A percentile compares a stretch with the other conserved stretches of the same genome.
These are phyloP conservation scores for Nakazawaea holstii DNA, from an alignment of 805 yeast species.

Conservation along the genomic window DNA sequence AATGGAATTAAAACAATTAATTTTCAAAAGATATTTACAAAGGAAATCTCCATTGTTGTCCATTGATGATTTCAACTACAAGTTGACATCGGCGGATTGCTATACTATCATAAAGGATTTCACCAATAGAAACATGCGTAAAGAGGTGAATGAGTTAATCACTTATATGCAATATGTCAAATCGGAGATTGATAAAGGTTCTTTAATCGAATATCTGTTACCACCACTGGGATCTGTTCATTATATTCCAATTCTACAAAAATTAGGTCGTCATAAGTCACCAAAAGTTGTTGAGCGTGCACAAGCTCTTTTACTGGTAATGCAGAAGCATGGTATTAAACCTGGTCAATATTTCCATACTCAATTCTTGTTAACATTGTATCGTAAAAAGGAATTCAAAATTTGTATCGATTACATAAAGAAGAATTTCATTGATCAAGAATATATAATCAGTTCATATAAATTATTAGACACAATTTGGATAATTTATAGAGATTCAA, in stretches of 20 bases:
- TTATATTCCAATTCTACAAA: conserved; percentile 9
- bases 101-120: conserved; percentile 6
- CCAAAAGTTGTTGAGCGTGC: conserved; percentile 4
- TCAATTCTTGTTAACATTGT: conserved; percentile 8
- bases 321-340: conserved; percentile 2
- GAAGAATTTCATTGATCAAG: background rate
- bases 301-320: background rate
- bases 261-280: conserved; percentile 7
- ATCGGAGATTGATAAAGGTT: conserved; percentile 1
- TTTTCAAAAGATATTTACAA: conserved; percentile 6
- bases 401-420: conserved; percentile 4
- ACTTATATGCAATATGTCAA: conserved; percentile 8
- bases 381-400: conserved; percentile 7
- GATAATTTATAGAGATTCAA: conserved; percentile 9
- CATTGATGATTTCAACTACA: background rate
- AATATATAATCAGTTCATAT: background rate
- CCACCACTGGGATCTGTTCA: conserved; percentile 8
- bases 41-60: conserved; percentile 5
- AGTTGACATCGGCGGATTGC: conserved; percentile 6
- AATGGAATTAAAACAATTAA: conserved; percentile 8
- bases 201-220: background rate
- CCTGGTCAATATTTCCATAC: conserved; percentile 8
- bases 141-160: conserved; percentile 6
- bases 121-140: conserved; percentile 2
- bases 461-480: conserved; percentile 8